These are phyloP conservation scores for Prunus armeniaca DNA, from an alignment of 306 rosid genomes.

Conservation along the genomic window DNA sequence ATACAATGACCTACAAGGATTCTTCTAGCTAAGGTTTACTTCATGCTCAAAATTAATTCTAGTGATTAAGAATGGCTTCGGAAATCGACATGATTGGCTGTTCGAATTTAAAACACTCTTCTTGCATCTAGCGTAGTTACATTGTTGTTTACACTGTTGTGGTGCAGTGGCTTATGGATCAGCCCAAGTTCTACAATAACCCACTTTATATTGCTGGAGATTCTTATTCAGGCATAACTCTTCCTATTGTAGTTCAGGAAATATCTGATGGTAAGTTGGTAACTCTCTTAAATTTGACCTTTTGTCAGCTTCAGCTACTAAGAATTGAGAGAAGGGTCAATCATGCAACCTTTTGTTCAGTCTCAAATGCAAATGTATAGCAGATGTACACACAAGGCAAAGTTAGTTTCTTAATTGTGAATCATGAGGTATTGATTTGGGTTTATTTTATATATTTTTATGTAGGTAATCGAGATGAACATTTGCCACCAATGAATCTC, in stretches of 20 bases:
- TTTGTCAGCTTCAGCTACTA: too few species aligned
- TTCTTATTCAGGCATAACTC: slow-evolving; percentile 42
- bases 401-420: neutral
- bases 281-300: neutral
- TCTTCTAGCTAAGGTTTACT: too few species aligned
- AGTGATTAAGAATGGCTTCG: neutral
- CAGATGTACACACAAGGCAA: too few species aligned
- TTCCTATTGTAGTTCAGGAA: slow-evolving; percentile 30
- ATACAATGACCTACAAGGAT: too few species aligned
- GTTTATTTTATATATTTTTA: too few species aligned
- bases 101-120: neutral
- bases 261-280: slow-evolving; percentile 38
- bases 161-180: slow-evolving; percentile 49
- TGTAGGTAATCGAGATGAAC: too few species aligned
- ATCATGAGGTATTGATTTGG: neutral
- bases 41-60: neutral
- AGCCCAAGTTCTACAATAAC: slow-evolving; percentile 42
- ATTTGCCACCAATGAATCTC: too few species aligned
- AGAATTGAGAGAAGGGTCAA: too few species aligned
- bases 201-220: slow-evolving; percentile 50
- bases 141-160: neutral
- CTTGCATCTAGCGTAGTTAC: too few species aligned
- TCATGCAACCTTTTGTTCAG: neutral
- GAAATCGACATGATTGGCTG: too few species aligned
- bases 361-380: neutral